phyloP scores from a whole-genome alignment of 2,329 filamentous ascomycete species.

The Onygenales sp. region DNA sequence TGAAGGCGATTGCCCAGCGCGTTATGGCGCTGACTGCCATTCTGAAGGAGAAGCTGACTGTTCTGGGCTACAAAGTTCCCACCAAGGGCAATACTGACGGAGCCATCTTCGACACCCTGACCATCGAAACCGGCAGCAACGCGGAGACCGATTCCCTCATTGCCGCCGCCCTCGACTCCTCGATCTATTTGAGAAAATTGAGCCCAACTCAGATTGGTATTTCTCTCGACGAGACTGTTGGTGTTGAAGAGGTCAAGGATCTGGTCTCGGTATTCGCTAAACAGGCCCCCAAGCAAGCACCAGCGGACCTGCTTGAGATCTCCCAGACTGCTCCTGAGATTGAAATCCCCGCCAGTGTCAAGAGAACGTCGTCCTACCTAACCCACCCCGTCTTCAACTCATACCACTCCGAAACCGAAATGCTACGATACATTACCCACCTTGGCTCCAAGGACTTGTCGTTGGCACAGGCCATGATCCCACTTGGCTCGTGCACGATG shows the following conservation, averaged over 20 bases:
- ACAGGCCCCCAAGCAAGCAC: conserved; percentile 27
- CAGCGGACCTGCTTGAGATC: conserved; percentile 17
- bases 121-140: conserved; percentile 49
- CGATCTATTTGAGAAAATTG: conserved; percentile 55
- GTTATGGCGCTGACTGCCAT: conserved; percentile 62
- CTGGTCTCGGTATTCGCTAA: conserved; percentile 49
- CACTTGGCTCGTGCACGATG: conserved; percentile 95
- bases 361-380: conserved; percentile 65
- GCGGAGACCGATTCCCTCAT: conserved; percentile 45
- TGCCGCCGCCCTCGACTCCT: conserved; percentile 40
- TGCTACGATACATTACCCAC: conserved; percentile 87
- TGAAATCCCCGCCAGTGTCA: conserved; percentile 45
- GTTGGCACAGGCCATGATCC: conserved; percentile 94
- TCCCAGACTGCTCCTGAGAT: conserved; percentile 29
- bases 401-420: conserved; percentile 88
- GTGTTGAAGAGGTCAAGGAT: conserved; percentile 45
- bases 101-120: conserved; percentile 71
- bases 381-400: conserved; percentile 92
- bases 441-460: conserved; percentile 91
- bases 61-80: conserved; percentile 55
- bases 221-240: conserved; percentile 68
- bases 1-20: conserved; percentile 74
- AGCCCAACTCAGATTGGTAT: conserved; percentile 56
- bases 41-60: conserved; percentile 54
- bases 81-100: conserved; percentile 47